Evolutionary conservation across 805 yeast species (phyloP), one percentile per base, ranked within the genome.

Genomic region (Dipodascopsis uninucleata): DNA sequence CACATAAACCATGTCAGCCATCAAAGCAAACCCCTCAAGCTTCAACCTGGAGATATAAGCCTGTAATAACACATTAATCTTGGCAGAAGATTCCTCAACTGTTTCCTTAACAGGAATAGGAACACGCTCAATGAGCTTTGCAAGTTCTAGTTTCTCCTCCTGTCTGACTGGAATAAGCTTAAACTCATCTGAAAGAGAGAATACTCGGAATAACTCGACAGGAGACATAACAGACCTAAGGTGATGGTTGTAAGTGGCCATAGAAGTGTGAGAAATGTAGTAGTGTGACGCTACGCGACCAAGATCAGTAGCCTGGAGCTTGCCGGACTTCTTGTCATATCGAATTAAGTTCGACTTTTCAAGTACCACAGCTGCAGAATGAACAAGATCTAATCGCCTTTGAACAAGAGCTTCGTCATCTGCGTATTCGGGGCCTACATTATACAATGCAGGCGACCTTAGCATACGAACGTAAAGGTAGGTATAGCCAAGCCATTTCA

Each of bases 1-100:
- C 31, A 93, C 78, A 61, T 85, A 93, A 2, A 86, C 73, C 96
- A 89, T 87, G 68, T 93, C 99, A 0, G 96, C 79, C 74, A 83
- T 79, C 49, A 94, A 66, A 0, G 97, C 96, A 67, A 86, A 85
- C 0, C 97, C 97, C 0, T 84, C 93, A 14, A 93, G 68, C 7
- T 71, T 68, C 20, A 89, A 67, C 28, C 81, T 66, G 1, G 96
- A 84, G n/a, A 93, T 85, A 58, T 85, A 87, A 0, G 96, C 77
- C 60, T 93, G 98, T 9, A 93, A 66, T 28, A 93, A 64, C 5
- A 87, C 77, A 54, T 81, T 87, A 17, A 85, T 76, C 61, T 93
- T 93, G 0, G 95, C 83, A 14, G 77, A 61, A 0, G 89, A 81
- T 47, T 86, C 90, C 35, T 74, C 78, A 0, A 80, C 66, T 3